These are phyloP conservation scores for Stachybotrys elegans DNA, from an alignment of 2,329 filamentous ascomycete species.

Conservation along the genomic window DNA sequence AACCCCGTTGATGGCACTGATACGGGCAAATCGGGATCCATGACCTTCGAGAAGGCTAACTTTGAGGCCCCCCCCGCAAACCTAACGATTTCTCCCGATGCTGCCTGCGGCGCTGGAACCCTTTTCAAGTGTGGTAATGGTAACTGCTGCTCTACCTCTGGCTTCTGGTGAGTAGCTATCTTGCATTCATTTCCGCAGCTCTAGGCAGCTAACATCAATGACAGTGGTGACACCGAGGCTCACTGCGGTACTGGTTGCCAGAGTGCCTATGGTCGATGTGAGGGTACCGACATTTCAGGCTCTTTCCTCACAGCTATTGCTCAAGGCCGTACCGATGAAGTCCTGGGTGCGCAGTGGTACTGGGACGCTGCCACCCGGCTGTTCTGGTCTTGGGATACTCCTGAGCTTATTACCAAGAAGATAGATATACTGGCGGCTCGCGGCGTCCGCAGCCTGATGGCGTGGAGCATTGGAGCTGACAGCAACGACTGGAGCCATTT, in stretches of 20 bases:
- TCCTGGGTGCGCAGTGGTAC: constrained; percentile 50
- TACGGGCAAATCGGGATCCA: constrained; percentile 40
- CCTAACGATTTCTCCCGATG: constrained; percentile 12
- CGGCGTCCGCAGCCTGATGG: constrained; percentile 45
- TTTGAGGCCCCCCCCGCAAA: constrained; percentile 16
- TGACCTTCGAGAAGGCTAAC: constrained; percentile 33
- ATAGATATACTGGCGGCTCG: constrained; percentile 37
- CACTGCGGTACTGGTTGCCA: constrained; percentile 17
- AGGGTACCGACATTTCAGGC: constrained; percentile 9
- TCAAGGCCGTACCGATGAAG: constrained; percentile 36
- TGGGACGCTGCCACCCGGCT: constrained; percentile 39
- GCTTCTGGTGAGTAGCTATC: constrained; percentile 15
- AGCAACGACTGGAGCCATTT: constrained; percentile 36
- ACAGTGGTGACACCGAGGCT: constrained; percentile 5
- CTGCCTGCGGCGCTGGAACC: constrained; percentile 14
- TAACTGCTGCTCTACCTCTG: constrained; percentile 13
- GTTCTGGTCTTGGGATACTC: constrained; percentile 54
- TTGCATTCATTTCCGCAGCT: not conserved
- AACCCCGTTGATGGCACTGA: constrained; percentile 51
- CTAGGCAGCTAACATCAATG: not conserved
- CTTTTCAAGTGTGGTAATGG: constrained; percentile 11
- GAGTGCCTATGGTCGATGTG: constrained; percentile 12
- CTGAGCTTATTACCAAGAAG: constrained; percentile 41
- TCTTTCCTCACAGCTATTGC: constrained; percentile 36
- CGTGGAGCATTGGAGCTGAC: constrained; percentile 50